Evolutionary conservation across 1,284 basidiomycete genomes (phyloP).

Genomic region (Ganoderma resinaceum): DNA sequence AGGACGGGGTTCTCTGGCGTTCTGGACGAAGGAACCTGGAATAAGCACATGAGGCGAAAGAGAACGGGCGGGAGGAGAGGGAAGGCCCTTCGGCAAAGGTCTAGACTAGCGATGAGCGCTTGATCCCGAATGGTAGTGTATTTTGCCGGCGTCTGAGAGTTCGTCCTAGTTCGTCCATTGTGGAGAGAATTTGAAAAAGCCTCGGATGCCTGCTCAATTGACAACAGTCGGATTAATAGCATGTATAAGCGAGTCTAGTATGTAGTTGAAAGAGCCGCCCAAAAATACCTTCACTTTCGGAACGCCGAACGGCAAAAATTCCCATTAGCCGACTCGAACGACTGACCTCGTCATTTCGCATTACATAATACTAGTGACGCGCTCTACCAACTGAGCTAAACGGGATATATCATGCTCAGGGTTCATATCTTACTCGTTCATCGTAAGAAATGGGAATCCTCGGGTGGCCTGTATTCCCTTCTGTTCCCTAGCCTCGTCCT

Average conservation of each 20-base stretch:
- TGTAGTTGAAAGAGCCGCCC: no score
- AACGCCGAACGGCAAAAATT: slow-evolving; percentile 31
- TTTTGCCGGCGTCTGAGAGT: no score
- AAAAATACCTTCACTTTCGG: no score
- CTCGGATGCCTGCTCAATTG: not conserved
- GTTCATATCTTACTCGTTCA: no score
- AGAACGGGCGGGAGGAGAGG: not conserved
- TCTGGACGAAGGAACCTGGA: not conserved
- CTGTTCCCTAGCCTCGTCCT: not conserved
- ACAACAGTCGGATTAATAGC: no score
- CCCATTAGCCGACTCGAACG: slow-evolving; percentile 60
- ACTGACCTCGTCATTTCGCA: slow-evolving; percentile 56
- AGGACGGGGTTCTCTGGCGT: not conserved
- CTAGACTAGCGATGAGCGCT: slow-evolving; percentile 61
- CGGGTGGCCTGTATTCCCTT: no score
- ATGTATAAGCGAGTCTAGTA: no score
- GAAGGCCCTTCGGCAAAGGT: slow-evolving; percentile 17
- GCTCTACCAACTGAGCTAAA: slow-evolving; percentile 66
- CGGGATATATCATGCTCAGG: slow-evolving; percentile 22
- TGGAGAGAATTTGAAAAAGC: not conserved
- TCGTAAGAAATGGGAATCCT: no score
- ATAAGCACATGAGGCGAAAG: not conserved
- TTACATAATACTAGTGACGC: slow-evolving; percentile 14
- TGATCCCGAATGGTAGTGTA: no score
- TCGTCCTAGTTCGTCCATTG: not conserved